Conservation (phyloP, 2,329 filamentous ascomycete genomes). For the Didymella glomerata region DNA sequence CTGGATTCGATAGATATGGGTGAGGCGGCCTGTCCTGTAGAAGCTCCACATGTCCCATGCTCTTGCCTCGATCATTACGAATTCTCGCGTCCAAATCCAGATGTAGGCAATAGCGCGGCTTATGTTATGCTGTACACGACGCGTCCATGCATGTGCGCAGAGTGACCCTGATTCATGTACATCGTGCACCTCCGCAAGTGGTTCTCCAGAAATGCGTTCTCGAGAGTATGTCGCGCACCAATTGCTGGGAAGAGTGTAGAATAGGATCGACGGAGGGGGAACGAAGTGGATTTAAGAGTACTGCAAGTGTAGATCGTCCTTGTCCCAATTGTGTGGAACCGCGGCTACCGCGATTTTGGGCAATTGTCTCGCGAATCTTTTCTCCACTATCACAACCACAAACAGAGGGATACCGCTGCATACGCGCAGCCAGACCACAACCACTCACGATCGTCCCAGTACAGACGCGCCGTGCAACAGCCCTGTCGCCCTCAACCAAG, state of each 20-base stretch:
- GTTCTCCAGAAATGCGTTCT: not conserved
- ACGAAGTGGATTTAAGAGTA: slow-evolving; percentile 32
- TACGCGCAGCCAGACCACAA: not conserved
- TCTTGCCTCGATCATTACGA: slow-evolving; percentile 14
- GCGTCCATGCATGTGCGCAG: slow-evolving; percentile 2
- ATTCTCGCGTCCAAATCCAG: slow-evolving; percentile 10
- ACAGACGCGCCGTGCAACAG: not conserved
- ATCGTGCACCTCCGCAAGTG: not conserved
- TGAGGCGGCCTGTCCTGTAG: slow-evolving; percentile 14
- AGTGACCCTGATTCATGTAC: slow-evolving; percentile 12
- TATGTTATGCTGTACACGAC: slow-evolving; percentile 6
- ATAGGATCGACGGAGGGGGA: not conserved
- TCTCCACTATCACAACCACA: slow-evolving; percentile 5
- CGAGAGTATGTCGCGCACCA: not conserved
- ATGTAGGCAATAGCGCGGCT: slow-evolving; percentile 16
- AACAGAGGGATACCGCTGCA: not conserved
- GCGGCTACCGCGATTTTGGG: slow-evolving; percentile 6
- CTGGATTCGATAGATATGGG: slow-evolving; percentile 1
- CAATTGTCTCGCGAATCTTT: slow-evolving; percentile 10
- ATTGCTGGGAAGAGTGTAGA: not conserved
- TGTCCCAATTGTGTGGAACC: slow-evolving; percentile 18
- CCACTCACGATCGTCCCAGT: not conserved
- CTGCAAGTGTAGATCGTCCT: slow-evolving; percentile 18
- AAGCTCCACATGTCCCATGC: slow-evolving; percentile 20
- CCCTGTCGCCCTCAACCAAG: not conserved